These are phyloP conservation scores for Carex pumila DNA, from an alignment of 176 grass and related monocot genomes.

Conservation along the genomic window DNA sequence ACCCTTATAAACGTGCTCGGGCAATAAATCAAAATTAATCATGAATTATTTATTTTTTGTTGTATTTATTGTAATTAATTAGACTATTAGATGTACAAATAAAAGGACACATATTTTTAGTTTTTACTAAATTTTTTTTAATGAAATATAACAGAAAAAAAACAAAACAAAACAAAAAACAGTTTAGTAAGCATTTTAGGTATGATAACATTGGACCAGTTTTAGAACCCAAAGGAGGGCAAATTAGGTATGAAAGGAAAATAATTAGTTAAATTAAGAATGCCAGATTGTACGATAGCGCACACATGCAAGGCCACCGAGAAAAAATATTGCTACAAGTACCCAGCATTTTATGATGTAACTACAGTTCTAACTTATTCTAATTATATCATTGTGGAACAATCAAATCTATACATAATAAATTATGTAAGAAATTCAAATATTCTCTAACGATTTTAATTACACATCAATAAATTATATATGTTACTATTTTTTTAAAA, in stretches of 20 bases:
- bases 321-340: background rate
- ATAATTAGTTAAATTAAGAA: constrained; percentile 15
- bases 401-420: no score
- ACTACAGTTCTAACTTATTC: background rate
- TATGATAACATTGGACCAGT: background rate
- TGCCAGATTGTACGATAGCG: background rate
- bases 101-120: background rate
- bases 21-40: background rate
- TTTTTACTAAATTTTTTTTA: background rate
- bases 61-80: background rate
- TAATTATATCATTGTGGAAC: background rate
- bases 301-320: background rate
- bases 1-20: no score
- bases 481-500: background rate
- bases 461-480: background rate
- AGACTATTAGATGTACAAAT: background rate
- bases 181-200: background rate
- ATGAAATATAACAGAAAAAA: background rate
- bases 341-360: background rate
- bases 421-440: no score
- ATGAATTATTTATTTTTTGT: background rate
- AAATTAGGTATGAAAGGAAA: constrained; percentile 1
- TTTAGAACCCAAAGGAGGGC: background rate
- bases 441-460: no score
- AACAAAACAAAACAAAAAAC: no score